Conservation (phyloP, 805 yeast species). For the Saccharomycopsis schoenii region DNA sequence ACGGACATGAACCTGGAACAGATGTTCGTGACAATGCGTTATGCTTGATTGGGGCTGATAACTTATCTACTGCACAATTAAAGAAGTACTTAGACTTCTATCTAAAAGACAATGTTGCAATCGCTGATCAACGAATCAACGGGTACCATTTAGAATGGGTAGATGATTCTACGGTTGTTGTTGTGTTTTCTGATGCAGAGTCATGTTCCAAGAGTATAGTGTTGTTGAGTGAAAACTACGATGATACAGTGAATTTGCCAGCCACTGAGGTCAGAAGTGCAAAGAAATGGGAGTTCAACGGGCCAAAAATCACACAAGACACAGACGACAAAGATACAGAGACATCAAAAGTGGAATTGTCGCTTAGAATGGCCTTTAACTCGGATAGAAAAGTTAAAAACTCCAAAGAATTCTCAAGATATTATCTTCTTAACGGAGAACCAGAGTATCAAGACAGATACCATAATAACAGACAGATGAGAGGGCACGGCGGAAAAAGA, state of each 20-base stretch:
- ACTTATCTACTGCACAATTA: conserved; percentile 49
- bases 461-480: not conserved
- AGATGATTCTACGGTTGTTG: conserved; percentile 49
- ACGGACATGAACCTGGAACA: not conserved
- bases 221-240: conserved; percentile 25
- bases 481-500: not conserved
- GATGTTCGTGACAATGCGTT: conserved; percentile 30
- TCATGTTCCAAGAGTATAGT: conserved; percentile 27
- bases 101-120: conserved; percentile 26
- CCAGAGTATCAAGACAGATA: conserved; percentile 33
- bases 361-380: conserved; percentile 40
- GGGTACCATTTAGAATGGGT: conserved; percentile 48
- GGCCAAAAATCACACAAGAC: conserved; percentile 16
- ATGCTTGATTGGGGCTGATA: conserved; percentile 52
- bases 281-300: conserved; percentile 21
- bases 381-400: conserved; percentile 49
- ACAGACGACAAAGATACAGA: conserved; percentile 28
- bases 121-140: conserved; percentile 16
- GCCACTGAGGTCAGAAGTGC: conserved; percentile 20
- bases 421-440: conserved; percentile 62
- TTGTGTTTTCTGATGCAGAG: conserved; percentile 27
- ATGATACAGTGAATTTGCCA: conserved; percentile 10
- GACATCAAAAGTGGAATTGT: conserved; percentile 28
- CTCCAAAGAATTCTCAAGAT: conserved; percentile 49
- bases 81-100: conserved; percentile 43